Base-by-base conservation (phyloP, 192 early-diverging fungal species). In the Pilaira anomala region DNA sequence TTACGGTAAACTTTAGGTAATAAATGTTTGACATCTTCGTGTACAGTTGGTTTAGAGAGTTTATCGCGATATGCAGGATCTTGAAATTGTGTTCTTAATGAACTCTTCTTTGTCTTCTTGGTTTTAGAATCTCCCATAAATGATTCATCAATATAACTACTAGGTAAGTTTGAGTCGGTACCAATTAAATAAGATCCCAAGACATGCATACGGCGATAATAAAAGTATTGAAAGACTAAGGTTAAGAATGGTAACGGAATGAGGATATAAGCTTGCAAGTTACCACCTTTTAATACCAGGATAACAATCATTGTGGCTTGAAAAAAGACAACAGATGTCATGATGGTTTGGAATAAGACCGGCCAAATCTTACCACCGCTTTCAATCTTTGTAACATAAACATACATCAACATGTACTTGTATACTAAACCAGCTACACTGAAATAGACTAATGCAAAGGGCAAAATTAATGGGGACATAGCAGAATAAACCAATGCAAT, bases 281-380 rank as follows among this genome's bases (percentile, higher is more conserved):
- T 63, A 18, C 68, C 75, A 7, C 40, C 57, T 53, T 72, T 78
- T 26, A 83, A 78, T 73, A 78, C 84, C 63, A 83, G 66, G 7
- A 87, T 77, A 29, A 82, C 75, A 22, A 90, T 75, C 72, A 90
- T 80, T 42, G 83, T 81, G 3, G 85, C 44, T 65, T 92, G 90
- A 73, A 88, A 90, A 24, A 89, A 74, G 8, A 89, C 48, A 51
- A 86, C 70, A n/a, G 83, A 81, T 12, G 69, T 62, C 6, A 89
- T 62, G 50, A 89, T 73, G 12, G 87, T 78, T 51, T 92, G 85
- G 62, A 89, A 85, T 14, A 87, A 72, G 33, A 77, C 77, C 7
- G 85, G 82, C 87, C 87, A 90, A 76, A 89, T 87, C 21, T 75
- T 78, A 24, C 88, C 90, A 12, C 82, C 90, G 2, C 86, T 90